Evolutionary conservation across 495 filamentous ascomycete species (phyloP), one percentile per base, ranked within the genome.

Genomic region (Geopyxis carbonaria): DNA sequence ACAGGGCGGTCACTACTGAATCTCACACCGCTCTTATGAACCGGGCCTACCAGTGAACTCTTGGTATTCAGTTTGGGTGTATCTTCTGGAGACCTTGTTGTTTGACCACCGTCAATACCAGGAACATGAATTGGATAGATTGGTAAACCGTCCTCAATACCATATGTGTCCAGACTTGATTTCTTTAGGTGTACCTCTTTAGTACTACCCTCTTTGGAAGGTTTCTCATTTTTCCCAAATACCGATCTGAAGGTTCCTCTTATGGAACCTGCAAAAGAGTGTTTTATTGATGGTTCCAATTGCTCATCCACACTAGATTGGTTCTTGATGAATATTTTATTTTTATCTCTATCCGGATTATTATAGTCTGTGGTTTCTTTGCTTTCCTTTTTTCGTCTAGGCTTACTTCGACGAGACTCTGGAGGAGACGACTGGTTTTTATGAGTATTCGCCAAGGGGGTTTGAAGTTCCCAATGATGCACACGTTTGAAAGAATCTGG

Each of bases 171-270:
- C 31, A 7, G 31, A 16, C 31, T 13, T 16, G 20, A 19, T 19
- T 18, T 34, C 31, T 10, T 34, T 34, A 34, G 31, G 16, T 13
- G 16, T 6, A n/a, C 31, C 16, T 18, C 20, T 18, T 3, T 6
- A 9, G 11, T 34, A 3, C 2, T 33, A 24, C 25, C 34, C 19
- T 20, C 9, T 16, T 19, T 11, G 11, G 15, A 1, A 23, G 34
- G 7, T 22, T 11, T 24, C 10, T 11, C 34, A 22, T 22, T 11
- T 22, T 11, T 24, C 10, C 16, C 34, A 22, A 37, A 37, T 7
- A 52, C 35, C 29, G 29, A 31, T 21, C 22, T 42, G 18, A 52
- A 43, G 11, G 37, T 34, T 3, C 34, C 40, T 21, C 40, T 51
- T 40, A 50, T 34, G 29, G 40, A 37, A 11, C 47, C 32, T 15